A percentile compares a stretch with the other conserved stretches of the same genome.
Conservation (phyloP, 257 asterid species). For the Euphrasia confusa region DNA sequence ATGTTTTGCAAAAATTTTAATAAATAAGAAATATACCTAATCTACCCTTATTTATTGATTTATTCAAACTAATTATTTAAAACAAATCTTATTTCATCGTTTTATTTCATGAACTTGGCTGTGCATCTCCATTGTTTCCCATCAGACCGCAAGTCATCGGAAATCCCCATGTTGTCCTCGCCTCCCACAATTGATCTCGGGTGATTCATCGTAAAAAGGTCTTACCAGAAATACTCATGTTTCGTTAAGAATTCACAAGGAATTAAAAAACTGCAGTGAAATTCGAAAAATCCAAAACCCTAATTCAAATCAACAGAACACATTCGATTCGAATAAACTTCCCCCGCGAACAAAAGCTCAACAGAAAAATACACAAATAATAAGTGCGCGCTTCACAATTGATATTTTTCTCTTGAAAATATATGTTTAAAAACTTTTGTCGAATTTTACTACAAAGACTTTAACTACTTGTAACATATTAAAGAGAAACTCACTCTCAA, state of each 20-base stretch:
- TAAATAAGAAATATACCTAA: too few relatives aligned
- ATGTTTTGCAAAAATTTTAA: too few relatives aligned
- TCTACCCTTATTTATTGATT: too few relatives aligned
- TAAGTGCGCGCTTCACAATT: neutral
- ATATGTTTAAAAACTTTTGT: too few relatives aligned
- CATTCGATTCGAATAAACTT: constrained; percentile 14
- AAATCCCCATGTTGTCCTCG: constrained; percentile 79
- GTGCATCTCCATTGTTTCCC: constrained; percentile 99
- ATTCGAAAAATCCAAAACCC: constrained; percentile 25
- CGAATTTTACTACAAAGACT: too few relatives aligned
- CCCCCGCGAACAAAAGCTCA: constrained; percentile 9
- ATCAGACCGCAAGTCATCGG: constrained; percentile 97
- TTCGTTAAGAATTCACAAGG: neutral
- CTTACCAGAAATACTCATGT: constrained; percentile 13
- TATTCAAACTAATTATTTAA: too few relatives aligned
- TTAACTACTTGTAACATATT: too few relatives aligned
- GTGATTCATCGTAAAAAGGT: constrained; percentile 56
- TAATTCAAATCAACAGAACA: constrained; percentile 15
- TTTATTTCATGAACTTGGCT: constrained; percentile 83
- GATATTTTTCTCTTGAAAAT: too few relatives aligned
- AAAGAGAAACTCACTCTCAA: too few relatives aligned
- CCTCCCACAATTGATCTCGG: constrained; percentile 59
- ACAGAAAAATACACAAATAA: neutral
- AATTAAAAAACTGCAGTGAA: neutral
- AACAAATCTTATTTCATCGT: too few relatives aligned